Base-by-base conservation (phyloP, 1,284 basidiomycete species). In the Moniliophthora roreri region DNA sequence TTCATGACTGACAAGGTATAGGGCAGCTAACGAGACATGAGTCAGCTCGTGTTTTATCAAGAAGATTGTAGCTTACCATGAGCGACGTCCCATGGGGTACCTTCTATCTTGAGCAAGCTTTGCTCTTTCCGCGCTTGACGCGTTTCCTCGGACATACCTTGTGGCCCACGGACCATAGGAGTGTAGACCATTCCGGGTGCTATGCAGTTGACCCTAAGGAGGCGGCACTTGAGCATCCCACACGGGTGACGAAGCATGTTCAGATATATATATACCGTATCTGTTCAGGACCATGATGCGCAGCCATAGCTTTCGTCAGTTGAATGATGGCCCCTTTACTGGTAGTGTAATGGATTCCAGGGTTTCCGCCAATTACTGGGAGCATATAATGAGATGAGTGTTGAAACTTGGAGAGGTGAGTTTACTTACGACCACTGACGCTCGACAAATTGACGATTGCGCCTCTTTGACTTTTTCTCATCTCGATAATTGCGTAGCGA, bases 401-500 rank as follows among this genome's bases (percentile, higher is more conserved):
- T 15, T 47, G 24, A 18, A 48, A 35, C n/a, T 11, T n/a, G 42
- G 26, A 9, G n/a, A 21, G 21, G 24, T 21, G 10, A 38, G n/a
- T 38, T 10, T n/a, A 49, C 48, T 15, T 49, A 49, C 48, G 48
- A 16, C 49, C 49, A 11, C 38, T 41, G 20, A 51, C 49, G 26
- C 49, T 51, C 5, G 49, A 56, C 51, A 60, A 56, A 41, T 60
- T 60, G 42, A 60, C 57, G 38, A 60, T 60, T 6, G 59, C 48
- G 10, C 59, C 59, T 2, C 59, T 51, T 9, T 54, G 50, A 11
- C 36, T 45, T 32, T 58, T 60, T 3, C 46, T 51, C 59, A 60
- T 60, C 35, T 60, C 59, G 3, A 57, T 57, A 11, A 60, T 60
- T 4, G 57, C 57, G 15, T 36, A 55, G 5, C 59, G 52, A 1